Base-by-base conservation (phyloP, 805 yeast genomes). In the Helenozyma rhizophorensis region DNA sequence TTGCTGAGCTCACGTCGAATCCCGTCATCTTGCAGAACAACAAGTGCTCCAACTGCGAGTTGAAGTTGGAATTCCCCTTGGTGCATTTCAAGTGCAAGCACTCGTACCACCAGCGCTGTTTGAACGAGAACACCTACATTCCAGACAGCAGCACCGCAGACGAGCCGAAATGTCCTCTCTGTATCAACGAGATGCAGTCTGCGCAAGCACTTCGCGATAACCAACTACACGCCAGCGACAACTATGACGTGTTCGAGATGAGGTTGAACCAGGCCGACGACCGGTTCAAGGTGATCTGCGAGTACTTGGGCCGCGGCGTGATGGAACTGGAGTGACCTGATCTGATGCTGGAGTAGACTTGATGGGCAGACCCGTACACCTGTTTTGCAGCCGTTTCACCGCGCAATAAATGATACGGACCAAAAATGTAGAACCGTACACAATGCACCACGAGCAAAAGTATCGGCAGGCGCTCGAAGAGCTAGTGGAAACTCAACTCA, bases 31-130 rank as follows among this genome's bases (percentile, higher is more conserved):
- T 81, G 3, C 86, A 80, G 46, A 74, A 76, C 40, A 69, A 78
- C 17, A 66, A 65, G 23, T 89, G 96, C 50, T 62, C 76, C 10
- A 68, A 76, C 12, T 89, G 96, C 52, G 65, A 72, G 8, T 62
- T 71, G 26, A 69, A 74, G 9, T 59, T 90, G 14, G 94, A 85
- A 37, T 68, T 80, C 25, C 97, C 97, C 0, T 72, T 81, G 2
- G 74, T 84, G 1, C 94, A 85, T 48, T 93, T 90, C 63, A 74
- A 78, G 42, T 93, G 98, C 61, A 70, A 72, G 19, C 98, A 93
- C 50, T 77, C 93, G 3, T 88, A 76, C 51, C 97, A 93, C 51
- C 84, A 82, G 45, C 66, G 82, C 27, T 93, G 98, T 52, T 58
- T 87, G 16, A 68, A 68, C 30, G 78, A 77, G 26, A 73, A 66